Base-by-base conservation (phyloP, 75 land plant genomes). In the Selaginella moellendorffii region DNA sequence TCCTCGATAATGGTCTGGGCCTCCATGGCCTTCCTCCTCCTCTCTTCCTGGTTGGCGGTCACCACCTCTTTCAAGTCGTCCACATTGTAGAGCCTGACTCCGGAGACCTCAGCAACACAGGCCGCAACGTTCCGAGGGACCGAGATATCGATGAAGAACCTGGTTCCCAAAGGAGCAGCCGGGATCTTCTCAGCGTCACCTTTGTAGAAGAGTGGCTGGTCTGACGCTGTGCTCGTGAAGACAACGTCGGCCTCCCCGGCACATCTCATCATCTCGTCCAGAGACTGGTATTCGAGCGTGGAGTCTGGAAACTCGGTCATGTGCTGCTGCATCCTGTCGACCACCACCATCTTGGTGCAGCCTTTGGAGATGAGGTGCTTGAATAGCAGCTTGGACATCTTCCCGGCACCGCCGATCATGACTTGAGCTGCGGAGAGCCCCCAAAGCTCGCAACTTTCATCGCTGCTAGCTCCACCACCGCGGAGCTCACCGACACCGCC, bases 311-410 rank as follows among this genome's bases (percentile, higher is more conserved):
- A 56, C 19, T 56, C 59, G 5, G 21, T 36, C 5, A 56, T 8
- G 2, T 19, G 5, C 59, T 56, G 8, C 9, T 56, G 8, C 17
- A 8, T 56, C 21, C 24, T 5, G 24, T 56, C 9, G 5, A 21
- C 24, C 19, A 56, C 24, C 59, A 56, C 59, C 59, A 9, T 21
- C 25, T 25, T 8, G n/a, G 8, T 56, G 24, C 59, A 56, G 23
- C 59, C 59, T 25, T 56, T 56, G 21, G 59, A 56, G 59, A 56
- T 8, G 21, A 56, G 24, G 59, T 56, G 59, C 21, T 56, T 56
- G 23, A 56, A 5, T 8, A 56, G 59, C 19, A 56, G 59, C 59
- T 56, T 56, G 8, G 59, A 56, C 59, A 56, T 56, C n/a, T 56
- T 56, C 2, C 59, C 24, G 9, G 59, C 59, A 56, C 59, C 59